phyloP scores from a whole-genome alignment of 257 asterid genomes.

The Leonotis leonurus region DNA sequence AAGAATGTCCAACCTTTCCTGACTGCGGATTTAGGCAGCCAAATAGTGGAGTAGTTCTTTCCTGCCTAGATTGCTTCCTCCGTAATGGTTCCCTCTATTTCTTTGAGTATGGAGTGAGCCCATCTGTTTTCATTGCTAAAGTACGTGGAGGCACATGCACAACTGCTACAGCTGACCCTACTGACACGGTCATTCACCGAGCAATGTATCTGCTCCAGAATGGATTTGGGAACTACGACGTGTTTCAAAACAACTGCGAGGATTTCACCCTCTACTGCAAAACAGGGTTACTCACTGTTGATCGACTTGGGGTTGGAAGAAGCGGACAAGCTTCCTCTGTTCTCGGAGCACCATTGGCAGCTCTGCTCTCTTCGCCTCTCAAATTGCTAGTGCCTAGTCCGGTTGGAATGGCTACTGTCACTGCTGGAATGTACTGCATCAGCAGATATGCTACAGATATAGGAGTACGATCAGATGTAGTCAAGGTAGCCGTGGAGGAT shows the following conservation, averaged over 20 bases:
- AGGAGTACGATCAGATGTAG: constrained; percentile 63
- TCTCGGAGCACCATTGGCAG: constrained; percentile 75
- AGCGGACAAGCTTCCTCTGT: constrained; percentile 83
- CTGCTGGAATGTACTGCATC: constrained; percentile 83
- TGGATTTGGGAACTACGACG: constrained; percentile 70
- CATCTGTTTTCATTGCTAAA: constrained; percentile 57
- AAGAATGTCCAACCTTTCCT: constrained; percentile 64
- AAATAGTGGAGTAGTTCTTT: constrained; percentile 54
- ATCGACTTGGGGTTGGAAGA: constrained; percentile 63
- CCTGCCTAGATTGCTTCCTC: constrained; percentile 82
- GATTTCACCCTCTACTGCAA: constrained; percentile 78
- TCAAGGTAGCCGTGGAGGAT: constrained; percentile 73
- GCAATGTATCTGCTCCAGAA: constrained; percentile 78
- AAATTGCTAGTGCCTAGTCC: constrained; percentile 63
- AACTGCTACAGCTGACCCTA: constrained; percentile 54
- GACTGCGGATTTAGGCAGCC: constrained; percentile 81
- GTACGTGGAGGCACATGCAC: constrained; percentile 85
- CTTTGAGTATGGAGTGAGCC: constrained; percentile 65
- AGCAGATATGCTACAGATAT: constrained; percentile 77
- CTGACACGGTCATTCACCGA: constrained; percentile 49
- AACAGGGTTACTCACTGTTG: constrained; percentile 70
- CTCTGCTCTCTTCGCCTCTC: constrained; percentile 66
- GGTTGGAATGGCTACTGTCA: constrained; percentile 65
- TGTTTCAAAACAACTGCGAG: constrained; percentile 84
- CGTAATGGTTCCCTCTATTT: constrained; percentile 49